These are phyloP conservation scores for Marasmius tenuissimus DNA, from an alignment of 1,284 basidiomycete species.

Conservation along the genomic window DNA sequence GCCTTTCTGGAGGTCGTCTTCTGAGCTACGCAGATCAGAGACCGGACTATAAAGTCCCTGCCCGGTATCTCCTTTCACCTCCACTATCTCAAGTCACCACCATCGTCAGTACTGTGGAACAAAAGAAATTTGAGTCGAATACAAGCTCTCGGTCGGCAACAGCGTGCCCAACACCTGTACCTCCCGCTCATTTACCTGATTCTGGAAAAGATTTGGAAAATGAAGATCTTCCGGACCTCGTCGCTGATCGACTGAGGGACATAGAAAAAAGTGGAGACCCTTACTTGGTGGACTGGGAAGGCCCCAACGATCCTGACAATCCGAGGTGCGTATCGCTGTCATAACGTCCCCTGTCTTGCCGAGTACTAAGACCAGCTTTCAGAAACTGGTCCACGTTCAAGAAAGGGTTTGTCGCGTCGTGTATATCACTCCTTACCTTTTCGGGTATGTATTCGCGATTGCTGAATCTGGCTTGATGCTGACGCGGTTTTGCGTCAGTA, in stretches of 20 bases:
- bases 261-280: slow-evolving; percentile 17
- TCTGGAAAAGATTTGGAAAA: neutral
- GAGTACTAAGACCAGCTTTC: neutral
- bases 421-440: slow-evolving; percentile 62
- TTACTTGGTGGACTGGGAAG: slow-evolving; percentile 27
- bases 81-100: slow-evolving; percentile 11
- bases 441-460: slow-evolving; percentile 39
- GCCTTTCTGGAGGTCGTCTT: slow-evolving; percentile 17
- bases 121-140: neutral
- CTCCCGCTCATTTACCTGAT: neutral
- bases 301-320: slow-evolving; percentile 30
- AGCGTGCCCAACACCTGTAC: too few relatives aligned
- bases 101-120: neutral
- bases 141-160: neutral
- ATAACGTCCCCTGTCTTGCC: neutral
- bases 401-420: slow-evolving; percentile 41
- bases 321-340: slow-evolving; percentile 23
- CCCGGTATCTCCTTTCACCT: slow-evolving; percentile 11
- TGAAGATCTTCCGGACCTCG: neutral
- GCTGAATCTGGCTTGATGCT: too few relatives aligned
- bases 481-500: neutral
- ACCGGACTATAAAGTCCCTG: slow-evolving; percentile 17
- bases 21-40: slow-evolving; percentile 23
- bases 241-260: neutral
- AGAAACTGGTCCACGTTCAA: slow-evolving; percentile 30